Conservation (phyloP, 257 asterid genomes). For the Oldenlandia corymbosa region DNA sequence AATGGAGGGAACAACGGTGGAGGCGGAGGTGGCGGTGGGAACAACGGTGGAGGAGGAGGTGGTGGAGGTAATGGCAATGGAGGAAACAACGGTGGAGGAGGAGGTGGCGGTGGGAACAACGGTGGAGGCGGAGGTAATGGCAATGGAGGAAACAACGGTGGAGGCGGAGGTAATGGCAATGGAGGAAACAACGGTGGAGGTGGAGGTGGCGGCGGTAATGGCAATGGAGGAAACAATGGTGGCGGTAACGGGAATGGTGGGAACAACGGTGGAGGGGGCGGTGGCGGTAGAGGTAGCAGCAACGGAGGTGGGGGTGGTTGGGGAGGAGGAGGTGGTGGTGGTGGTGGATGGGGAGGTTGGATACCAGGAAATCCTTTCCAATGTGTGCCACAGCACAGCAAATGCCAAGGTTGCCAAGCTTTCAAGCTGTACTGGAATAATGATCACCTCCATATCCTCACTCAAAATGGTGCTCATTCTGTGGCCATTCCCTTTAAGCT, state of each 20-base stretch:
- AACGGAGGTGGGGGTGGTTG: not conserved
- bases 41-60: not conserved
- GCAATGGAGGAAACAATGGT: not conserved
- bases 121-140: not conserved
- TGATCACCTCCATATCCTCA: no score
- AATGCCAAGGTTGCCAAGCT: no score
- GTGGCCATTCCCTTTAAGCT: no score
- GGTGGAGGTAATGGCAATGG: constrained; percentile 8
- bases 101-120: not conserved
- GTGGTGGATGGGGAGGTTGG: no score
- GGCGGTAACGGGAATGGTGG: not conserved
- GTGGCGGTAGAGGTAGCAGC: not conserved
- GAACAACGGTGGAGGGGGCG: not conserved
- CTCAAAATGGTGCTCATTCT: no score
- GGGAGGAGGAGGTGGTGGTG: not conserved
- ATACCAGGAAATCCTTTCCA: no score
- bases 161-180: not conserved
- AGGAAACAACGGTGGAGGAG: not conserved
- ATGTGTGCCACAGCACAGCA: no score
- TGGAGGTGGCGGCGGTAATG: not conserved
- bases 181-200: not conserved
- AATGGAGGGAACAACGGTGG: not conserved
- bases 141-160: not conserved
- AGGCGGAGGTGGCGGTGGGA: not conserved
- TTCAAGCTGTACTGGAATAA: no score